Evolutionary conservation across 1,139 yeast species (phyloP), one percentile per base, ranked within the genome.

Genomic region (Lizanozyma gosingica): DNA sequence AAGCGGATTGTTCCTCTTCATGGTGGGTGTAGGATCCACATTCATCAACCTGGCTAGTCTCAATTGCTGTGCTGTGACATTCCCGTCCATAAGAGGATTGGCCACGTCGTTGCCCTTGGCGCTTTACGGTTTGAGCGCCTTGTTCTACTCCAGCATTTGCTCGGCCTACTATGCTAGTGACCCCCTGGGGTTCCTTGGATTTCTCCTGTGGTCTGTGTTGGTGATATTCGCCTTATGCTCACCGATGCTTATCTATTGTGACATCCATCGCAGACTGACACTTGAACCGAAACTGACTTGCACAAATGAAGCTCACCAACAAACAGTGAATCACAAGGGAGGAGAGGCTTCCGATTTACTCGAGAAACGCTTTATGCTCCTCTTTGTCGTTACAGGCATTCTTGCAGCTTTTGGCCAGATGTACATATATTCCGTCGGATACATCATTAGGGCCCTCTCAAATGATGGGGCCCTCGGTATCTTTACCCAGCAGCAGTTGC

Each of bases 391-490:
- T 4, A 60, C 78, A 2, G 80, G 81, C 0, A 44, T 72, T 2
- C 55, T 75, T 39, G 80, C 81, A 0, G 73, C 80, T 0, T 47
- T 77, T 47, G 82, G 83, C 8, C 83, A 77, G 52, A 72, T 77
- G 78, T 78, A 75, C 53, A 78, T 78, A 17, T 78, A 76, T 49
- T 75, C 80, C 0, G 77, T 76, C 15, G 83, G 83, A 1, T 76
- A 73, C 50, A 75, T 78, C 59, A 78, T 74, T 9, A 72, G 70
- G 47, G 78, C 83, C 0, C 60, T 77, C 29, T 56, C 69, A 15
- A 64, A 63, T 15, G 52, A 56, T 1, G 47, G 51, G 4, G 47
- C 55, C 2, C 67, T 65, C 4, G 54, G 57, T 2, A 41, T 61
- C 3, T 62, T 69, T 27, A 79, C 75, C 49, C 67, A 71, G 39